Evolutionary conservation across 2,329 filamentous ascomycete species (phyloP).

Genomic region (Colletotrichum abscissum): DNA sequence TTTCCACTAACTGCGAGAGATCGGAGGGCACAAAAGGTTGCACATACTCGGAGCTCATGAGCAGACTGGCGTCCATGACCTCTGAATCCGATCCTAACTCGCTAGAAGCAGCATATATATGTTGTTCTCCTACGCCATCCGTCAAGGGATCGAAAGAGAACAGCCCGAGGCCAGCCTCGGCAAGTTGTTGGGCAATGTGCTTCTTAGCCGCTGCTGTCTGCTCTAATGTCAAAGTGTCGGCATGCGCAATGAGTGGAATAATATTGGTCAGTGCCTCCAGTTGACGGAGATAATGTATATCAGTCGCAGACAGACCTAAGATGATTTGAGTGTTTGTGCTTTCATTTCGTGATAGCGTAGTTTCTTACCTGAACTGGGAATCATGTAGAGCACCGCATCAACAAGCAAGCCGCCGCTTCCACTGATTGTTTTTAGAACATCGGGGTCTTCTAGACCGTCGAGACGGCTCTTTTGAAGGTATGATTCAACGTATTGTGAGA

Average conservation of each 20-base stretch:
- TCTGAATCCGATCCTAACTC: slow-evolving; percentile 78
- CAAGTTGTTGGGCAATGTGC: slow-evolving; percentile 66
- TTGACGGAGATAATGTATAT: slow-evolving; percentile 78
- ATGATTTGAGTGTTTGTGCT: slow-evolving; percentile 51
- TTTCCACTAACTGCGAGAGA: slow-evolving; percentile 74
- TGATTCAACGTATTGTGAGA: slow-evolving; percentile 79
- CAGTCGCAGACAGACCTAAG: slow-evolving; percentile 46
- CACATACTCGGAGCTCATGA: slow-evolving; percentile 93
- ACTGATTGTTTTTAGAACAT: slow-evolving; percentile 81
- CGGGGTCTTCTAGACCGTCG: slow-evolving; percentile 74
- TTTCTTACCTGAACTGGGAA: slow-evolving; percentile 72
- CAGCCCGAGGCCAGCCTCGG: slow-evolving; percentile 66
- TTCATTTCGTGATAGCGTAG: slow-evolving; percentile 50
- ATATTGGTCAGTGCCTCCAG: slow-evolving; percentile 83
- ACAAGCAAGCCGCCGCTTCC: slow-evolving; percentile 86
- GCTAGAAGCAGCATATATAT: slow-evolving; percentile 83
- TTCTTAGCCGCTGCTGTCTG: slow-evolving; percentile 71
- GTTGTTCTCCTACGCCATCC: slow-evolving; percentile 42
- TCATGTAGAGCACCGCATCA: slow-evolving; percentile 86
- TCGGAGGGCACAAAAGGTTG: slow-evolving; percentile 84
- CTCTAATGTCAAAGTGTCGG: slow-evolving; percentile 73
- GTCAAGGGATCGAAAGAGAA: slow-evolving; percentile 72
- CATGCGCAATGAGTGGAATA: slow-evolving; percentile 82
- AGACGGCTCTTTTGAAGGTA: slow-evolving; percentile 72
- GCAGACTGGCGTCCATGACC: slow-evolving; percentile 88